Evolutionary conservation across 192 early-diverging fungal species (phyloP).

Genomic region (Coemansia sp.): DNA sequence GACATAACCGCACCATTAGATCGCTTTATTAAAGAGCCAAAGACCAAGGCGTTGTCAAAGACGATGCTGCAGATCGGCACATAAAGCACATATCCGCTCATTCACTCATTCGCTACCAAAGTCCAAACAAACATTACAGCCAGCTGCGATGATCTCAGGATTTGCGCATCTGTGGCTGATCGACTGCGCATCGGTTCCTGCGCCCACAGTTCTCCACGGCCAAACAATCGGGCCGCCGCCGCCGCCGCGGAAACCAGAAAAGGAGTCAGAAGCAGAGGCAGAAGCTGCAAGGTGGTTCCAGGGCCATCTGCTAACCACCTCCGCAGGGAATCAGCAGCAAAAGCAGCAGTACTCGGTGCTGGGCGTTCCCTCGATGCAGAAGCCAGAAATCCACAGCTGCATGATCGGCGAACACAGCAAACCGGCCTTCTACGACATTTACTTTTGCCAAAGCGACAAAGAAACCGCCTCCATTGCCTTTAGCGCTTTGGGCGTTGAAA

Average conservation of each 20-base stretch:
- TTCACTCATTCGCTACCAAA: no score
- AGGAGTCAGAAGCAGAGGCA: not conserved
- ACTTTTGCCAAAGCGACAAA: conserved; percentile 18
- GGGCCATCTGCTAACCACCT: conserved; percentile 20
- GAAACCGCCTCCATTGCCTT: conserved; percentile 1
- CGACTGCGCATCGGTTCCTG: conserved; percentile 10
- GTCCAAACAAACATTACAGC: no score
- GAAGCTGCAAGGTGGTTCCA: conserved; percentile 28
- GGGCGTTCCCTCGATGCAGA: conserved; percentile 22
- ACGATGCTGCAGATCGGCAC: no score
- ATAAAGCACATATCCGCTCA: no score
- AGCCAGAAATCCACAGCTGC: conserved; percentile 34
- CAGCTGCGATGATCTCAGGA: conserved; percentile 8
- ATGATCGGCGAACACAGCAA: conserved; percentile 32
- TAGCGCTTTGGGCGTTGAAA: conserved; percentile 30
- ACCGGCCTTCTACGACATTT: conserved; percentile 35
- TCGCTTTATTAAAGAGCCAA: no score
- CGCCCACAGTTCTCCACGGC: conserved; percentile 12
- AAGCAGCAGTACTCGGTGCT: conserved; percentile 21
- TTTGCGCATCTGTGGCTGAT: conserved; percentile 33
- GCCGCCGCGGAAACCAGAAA: not conserved
- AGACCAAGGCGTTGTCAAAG: no score
- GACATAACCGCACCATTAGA: no score
- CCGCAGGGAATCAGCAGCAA: no score
- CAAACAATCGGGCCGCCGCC: not conserved